These are phyloP conservation scores for Hygrophorus pudorinus DNA, from an alignment of 768 basidiomycete genomes.

Conservation along the genomic window DNA sequence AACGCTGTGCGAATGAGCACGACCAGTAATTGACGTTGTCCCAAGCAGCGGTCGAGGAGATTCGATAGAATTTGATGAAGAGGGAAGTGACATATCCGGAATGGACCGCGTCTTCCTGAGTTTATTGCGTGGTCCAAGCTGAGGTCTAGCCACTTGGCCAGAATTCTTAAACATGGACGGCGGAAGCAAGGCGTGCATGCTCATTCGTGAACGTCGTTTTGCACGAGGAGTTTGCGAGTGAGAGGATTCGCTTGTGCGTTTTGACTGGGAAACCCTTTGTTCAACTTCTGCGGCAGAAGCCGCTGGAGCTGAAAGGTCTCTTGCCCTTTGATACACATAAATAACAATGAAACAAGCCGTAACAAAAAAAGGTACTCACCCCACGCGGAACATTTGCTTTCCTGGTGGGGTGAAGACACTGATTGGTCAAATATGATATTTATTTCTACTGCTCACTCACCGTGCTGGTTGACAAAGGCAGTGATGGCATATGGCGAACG, in stretches of 20 bases:
- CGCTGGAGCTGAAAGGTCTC: constrained; percentile 44
- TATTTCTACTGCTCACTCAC: constrained; percentile 14
- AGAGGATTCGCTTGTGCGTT: constrained; percentile 23
- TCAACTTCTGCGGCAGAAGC: constrained; percentile 35
- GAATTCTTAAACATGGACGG: constrained; percentile 39
- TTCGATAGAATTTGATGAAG: constrained; percentile 18
- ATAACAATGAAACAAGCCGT: background rate
- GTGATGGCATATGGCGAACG: constrained; percentile 78
- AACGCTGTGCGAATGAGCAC: constrained; percentile 72
- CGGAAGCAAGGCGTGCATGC: constrained; percentile 47
- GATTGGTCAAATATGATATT: too few relatives aligned
- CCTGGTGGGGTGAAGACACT: too few relatives aligned
- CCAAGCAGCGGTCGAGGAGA: constrained; percentile 17
- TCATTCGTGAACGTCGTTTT: constrained; percentile 58
- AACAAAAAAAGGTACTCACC: constrained; percentile 35
- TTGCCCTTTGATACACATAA: constrained; percentile 30
- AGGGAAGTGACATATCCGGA: constrained; percentile 38
- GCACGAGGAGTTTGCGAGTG: background rate
- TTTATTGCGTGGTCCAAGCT: constrained; percentile 34
- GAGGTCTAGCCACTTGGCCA: constrained; percentile 20
- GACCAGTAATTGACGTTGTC: constrained; percentile 28
- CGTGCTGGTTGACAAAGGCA: constrained; percentile 74
- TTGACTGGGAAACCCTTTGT: constrained; percentile 26
- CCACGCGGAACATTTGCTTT: constrained; percentile 65
- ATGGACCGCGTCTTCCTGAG: constrained; percentile 70